Evolutionary conservation across 805 yeast genomes (phyloP), one percentile per base, ranked within the genome.

Genomic region (Suhomyces emberorum): DNA sequence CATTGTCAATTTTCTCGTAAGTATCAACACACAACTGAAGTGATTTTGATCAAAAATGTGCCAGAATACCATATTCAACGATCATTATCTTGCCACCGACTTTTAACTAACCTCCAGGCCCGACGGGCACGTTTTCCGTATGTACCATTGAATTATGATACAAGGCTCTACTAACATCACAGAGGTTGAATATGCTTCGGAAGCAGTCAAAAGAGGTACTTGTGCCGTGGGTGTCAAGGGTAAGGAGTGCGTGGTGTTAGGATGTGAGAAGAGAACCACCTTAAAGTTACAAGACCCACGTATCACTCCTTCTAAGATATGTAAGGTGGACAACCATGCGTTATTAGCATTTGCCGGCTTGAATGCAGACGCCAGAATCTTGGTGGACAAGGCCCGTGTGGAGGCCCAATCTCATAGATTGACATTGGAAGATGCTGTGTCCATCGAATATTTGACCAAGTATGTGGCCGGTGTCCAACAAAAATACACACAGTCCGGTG

Each of bases 401-500:
- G 97, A 93, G 61, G 97, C 98, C 3, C 98, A 93, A 63, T 84
- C 95, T 11, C 95, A 89, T 64, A 77, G 84, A 59, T 75, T 93
- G 52, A 88, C 91, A n/a, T 74, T 91, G 54, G 98, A 91, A 59
- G 98, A 93, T 57, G 83, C 97, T 1, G 96, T 88, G 7, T 71
- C 88, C 12, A 76, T 93, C 39, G 98, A 93, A 57, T 93, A 89
- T 60, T 71, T 93, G 60, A 88, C 98, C 24, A 83, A 84, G 60
- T 87, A 87, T 54, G 87, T 93, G 45, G 98, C 98, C n/a, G 96
- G 97, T 15, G 91, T 91, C 30, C 97, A 93, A 64, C 98, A 93
- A 61, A 78, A 82, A 61, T 93, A 91, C 65, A 93, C 98, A 4
- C 98, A 93, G 64, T 81, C 95, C 34, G 98, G 98, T 49, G 98